Evolutionary conservation across 352 stramenopile species (phyloP), one percentile per base, ranked within the genome.

Genomic region (Phytophthora tubulina): DNA sequence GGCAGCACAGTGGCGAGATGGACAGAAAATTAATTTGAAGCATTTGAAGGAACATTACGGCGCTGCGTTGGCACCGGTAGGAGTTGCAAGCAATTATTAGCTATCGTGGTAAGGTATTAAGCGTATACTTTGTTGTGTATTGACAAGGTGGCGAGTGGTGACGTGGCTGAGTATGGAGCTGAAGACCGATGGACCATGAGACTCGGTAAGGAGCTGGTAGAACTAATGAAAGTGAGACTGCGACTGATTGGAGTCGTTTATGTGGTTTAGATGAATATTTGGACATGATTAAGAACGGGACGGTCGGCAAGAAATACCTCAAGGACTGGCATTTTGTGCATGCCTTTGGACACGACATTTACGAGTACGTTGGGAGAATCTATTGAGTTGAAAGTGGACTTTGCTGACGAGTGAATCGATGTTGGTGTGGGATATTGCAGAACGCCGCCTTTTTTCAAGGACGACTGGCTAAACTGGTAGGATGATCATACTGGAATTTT

Each of bases 391-490:
- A n/a, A 15, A 39, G 67, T 86, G 88, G 36, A 46, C 66, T n/a
- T 51, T 42, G 17, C 36, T 71, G 38, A 75, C 58, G 10, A 59
- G 30, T 63, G 27, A 9, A 8, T 14, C 21, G 14, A 15, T 49
- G 27, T 73, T 45, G 15, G 10, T 41, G 72, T 78, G 85, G 63
- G n/a, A 49, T 10, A 49, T 57, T 70, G 86, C 75, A 96, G 82
- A 15, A 97, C 90, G 3, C 94, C 94, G 1, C 60, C 50, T 3
- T 96, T 92, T 71, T 98, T 98, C 67, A 62, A 79, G 46, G 88
- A 98, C 30, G 94, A 98, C 73, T 98, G 94, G 94, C 79, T 98
- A 6, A 98, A 98, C 55, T 97, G 89, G 91, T 97, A 69, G 32
- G 50, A 27, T 27, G 21, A 27, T 27, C 21, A 1, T 27, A 27